phyloP scores from a whole-genome alignment of 306 rosid species.

The Prunus armeniaca region DNA sequence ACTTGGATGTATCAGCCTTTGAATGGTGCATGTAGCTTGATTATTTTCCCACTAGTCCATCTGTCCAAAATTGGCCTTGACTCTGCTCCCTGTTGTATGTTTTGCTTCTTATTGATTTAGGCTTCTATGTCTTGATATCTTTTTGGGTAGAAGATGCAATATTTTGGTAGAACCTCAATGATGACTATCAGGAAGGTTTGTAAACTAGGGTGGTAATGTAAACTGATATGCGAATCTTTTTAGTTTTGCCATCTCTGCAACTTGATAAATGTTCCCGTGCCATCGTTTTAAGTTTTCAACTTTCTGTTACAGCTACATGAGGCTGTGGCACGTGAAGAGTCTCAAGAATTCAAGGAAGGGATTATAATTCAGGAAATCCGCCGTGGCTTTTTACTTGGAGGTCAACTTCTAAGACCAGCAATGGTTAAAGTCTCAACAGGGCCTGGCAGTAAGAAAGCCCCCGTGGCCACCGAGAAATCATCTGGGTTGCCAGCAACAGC shows the following conservation, averaged over 20 bases:
- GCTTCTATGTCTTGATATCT: neutral
- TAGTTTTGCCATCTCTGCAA: neutral
- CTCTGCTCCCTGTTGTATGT: neutral
- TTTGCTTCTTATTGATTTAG: neutral
- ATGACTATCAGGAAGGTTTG: neutral
- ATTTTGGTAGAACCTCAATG: neutral
- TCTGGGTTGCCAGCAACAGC: slow-evolving; percentile 34
- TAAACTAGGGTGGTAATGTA: neutral
- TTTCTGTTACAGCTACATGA: slow-evolving; percentile 61
- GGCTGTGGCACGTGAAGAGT: slow-evolving; percentile 83
- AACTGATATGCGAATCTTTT: neutral
- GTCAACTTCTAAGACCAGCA: slow-evolving; percentile 81
- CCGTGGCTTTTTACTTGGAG: slow-evolving; percentile 75
- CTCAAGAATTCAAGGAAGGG: slow-evolving; percentile 72
- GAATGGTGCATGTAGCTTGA: neutral
- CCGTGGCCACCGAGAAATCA: slow-evolving; percentile 26
- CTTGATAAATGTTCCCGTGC: neutral
- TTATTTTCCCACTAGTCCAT: neutral
- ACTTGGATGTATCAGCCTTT: neutral
- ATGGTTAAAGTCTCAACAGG: slow-evolving; percentile 80
- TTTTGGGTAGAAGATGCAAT: neutral
- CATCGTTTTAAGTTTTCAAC: slow-evolving; percentile 6
- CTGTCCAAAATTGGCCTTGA: neutral
- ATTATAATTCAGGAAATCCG: slow-evolving; percentile 63
- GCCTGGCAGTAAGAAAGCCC: slow-evolving; percentile 52